Conservation (phyloP, 2,329 filamentous ascomycete genomes). For the Penicillium frequentans region DNA sequence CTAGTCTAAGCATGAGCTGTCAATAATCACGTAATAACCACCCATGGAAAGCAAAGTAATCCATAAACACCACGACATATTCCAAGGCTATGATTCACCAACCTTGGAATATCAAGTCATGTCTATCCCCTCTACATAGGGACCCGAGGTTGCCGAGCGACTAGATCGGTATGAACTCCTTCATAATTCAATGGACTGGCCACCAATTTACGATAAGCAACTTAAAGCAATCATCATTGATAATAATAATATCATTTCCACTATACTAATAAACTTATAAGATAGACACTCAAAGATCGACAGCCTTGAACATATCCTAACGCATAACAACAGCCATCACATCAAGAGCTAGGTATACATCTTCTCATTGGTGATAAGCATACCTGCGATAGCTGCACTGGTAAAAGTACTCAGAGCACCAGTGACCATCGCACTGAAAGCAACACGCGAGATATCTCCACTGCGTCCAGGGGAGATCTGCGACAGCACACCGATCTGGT, state of each 20-base stretch:
- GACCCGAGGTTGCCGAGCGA: not conserved
- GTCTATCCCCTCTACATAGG: not conserved
- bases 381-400: slow-evolving; percentile 73
- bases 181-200: not conserved
- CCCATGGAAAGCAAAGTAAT: too few relatives aligned
- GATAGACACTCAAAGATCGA: not conserved
- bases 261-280: not conserved
- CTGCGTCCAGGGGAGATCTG: slow-evolving; percentile 74
- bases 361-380: slow-evolving; percentile 63
- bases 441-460: slow-evolving; percentile 73
- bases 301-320: not conserved
- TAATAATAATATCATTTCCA: not conserved
- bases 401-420: slow-evolving; percentile 78
- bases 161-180: not conserved
- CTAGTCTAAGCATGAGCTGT: not conserved
- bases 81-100: too few relatives aligned
- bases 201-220: not conserved
- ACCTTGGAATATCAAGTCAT: not conserved
- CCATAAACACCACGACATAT: too few relatives aligned
- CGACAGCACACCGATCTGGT: slow-evolving; percentile 83
- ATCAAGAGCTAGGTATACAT: slow-evolving; percentile 15
- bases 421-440: slow-evolving; percentile 73
- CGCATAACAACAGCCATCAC: not conserved
- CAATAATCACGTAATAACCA: not conserved
- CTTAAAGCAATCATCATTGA: not conserved